Evolutionary conservation across 441 rosid genomes (phyloP).

Genomic region (Erysimum cheiri): DNA sequence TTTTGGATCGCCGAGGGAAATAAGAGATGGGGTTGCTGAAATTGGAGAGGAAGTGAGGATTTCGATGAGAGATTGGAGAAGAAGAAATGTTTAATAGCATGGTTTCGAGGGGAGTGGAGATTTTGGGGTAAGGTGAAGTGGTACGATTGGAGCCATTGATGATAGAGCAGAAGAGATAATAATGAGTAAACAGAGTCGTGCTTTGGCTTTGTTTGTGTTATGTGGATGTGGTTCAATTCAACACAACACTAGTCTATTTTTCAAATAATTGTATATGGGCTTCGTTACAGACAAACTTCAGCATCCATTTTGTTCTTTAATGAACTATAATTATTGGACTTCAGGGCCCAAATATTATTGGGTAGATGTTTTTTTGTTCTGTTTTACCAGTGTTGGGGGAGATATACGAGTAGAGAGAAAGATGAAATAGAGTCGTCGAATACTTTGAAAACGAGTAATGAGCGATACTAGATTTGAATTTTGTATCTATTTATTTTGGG

Average conservation of each 20-base stretch:
- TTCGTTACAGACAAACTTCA: neutral
- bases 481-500: neutral
- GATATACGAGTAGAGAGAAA: neutral
- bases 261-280: slow-evolving; percentile 10
- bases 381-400: neutral
- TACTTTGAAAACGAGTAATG: neutral
- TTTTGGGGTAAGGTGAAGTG: slow-evolving; percentile 29
- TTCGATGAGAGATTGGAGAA: slow-evolving; percentile 49
- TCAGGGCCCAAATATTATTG: neutral
- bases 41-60: slow-evolving; percentile 45
- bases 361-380: neutral
- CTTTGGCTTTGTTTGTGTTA: slow-evolving; percentile 27
- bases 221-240: slow-evolving; percentile 39
- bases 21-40: slow-evolving; percentile 45
- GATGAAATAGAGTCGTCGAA: neutral
- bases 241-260: neutral
- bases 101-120: slow-evolving; percentile 38
- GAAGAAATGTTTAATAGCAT: slow-evolving; percentile 68
- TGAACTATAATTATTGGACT: neutral
- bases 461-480: neutral
- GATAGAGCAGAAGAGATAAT: slow-evolving; percentile 17
- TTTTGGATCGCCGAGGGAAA: slow-evolving; percentile 49
- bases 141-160: slow-evolving; percentile 32
- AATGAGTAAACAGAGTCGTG: slow-evolving; percentile 28
- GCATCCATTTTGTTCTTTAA: neutral